These are phyloP conservation scores for Platismatia glauca DNA, from an alignment of 495 filamentous ascomycete species.

Conservation along the genomic window DNA sequence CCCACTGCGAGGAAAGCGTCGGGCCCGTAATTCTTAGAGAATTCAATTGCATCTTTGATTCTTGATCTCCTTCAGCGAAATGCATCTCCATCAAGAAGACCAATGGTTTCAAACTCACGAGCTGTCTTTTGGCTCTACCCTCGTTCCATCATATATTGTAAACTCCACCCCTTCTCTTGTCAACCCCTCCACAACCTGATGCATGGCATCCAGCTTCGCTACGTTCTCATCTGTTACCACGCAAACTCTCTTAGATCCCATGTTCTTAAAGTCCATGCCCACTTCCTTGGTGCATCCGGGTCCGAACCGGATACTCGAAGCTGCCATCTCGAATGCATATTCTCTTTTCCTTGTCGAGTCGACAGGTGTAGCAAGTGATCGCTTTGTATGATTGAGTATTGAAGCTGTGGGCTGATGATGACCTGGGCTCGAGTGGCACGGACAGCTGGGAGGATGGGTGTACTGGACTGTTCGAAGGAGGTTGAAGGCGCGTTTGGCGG, in stretches of 20 bases:
- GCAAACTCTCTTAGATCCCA: constrained; percentile 75
- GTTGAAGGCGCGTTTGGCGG: constrained; percentile 66
- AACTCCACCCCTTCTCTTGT: constrained; percentile 68
- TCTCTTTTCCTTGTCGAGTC: constrained; percentile 72
- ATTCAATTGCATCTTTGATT: constrained; percentile 78
- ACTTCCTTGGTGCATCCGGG: constrained; percentile 91
- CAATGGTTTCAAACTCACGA: constrained; percentile 45
- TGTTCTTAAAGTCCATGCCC: constrained; percentile 96
- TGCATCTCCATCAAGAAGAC: not conserved
- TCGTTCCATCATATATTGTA: constrained; percentile 66
- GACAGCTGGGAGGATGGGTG: constrained; percentile 80
- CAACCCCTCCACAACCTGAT: constrained; percentile 68
- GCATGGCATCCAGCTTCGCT: constrained; percentile 71
- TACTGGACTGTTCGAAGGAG: constrained; percentile 85
- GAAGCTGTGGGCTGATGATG: constrained; percentile 48
- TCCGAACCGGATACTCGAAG: constrained; percentile 87
- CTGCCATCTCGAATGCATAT: constrained; percentile 97
- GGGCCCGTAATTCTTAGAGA: constrained; percentile 64
- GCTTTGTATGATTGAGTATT: constrained; percentile 47
- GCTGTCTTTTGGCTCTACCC: constrained; percentile 87
- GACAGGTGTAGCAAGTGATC: constrained; percentile 62
- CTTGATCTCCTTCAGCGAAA: constrained; percentile 33
- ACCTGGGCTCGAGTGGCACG: constrained; percentile 80
- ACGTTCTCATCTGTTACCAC: constrained; percentile 86
- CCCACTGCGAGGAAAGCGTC: constrained; percentile 93